Conservation (phyloP, 1,139 yeast genomes). For the Candida sanyaensis region DNA sequence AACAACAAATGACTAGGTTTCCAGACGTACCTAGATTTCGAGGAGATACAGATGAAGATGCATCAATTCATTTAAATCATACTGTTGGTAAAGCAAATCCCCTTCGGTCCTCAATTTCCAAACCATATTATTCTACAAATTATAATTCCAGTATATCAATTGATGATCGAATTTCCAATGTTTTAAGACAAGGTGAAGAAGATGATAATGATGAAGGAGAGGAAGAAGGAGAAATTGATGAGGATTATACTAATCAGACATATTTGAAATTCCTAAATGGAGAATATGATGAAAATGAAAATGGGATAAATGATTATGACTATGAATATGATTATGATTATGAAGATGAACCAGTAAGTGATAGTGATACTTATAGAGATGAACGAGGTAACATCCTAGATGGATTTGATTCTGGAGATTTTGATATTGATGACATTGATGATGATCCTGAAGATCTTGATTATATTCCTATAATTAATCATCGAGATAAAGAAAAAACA, state of each 20-base stretch:
- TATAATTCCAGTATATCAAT: background rate
- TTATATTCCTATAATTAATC: slow-evolving; percentile 10
- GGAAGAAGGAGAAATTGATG: slow-evolving; percentile 11
- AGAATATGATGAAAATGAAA: slow-evolving; percentile 30
- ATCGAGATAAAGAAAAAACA: slow-evolving; percentile 9
- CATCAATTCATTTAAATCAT: slow-evolving; percentile 41
- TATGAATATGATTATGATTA: slow-evolving; percentile 24
- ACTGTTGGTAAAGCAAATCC: slow-evolving; percentile 44
- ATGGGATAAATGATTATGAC: slow-evolving; percentile 18
- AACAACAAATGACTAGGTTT: slow-evolving; percentile 23
- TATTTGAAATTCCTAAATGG: slow-evolving; percentile 14
- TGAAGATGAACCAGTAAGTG: slow-evolving; percentile 27
- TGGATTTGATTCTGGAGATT: slow-evolving; percentile 8
- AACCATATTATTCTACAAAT: background rate
- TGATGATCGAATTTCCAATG: slow-evolving; percentile 8
- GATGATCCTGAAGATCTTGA: slow-evolving; percentile 13
- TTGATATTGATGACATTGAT: slow-evolving; percentile 10
- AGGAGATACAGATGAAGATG: slow-evolving; percentile 48
- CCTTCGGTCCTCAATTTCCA: slow-evolving; percentile 16
- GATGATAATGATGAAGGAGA: slow-evolving; percentile 8
- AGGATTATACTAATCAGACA: slow-evolving; percentile 10
- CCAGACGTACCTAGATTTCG: slow-evolving; percentile 31
- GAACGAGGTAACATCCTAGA: slow-evolving; percentile 18
- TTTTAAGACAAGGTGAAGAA: slow-evolving; percentile 4
- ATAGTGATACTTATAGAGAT: slow-evolving; percentile 19